phyloP scores from a whole-genome alignment of 345 rosid genomes.

The Gossypium raimondii region DNA sequence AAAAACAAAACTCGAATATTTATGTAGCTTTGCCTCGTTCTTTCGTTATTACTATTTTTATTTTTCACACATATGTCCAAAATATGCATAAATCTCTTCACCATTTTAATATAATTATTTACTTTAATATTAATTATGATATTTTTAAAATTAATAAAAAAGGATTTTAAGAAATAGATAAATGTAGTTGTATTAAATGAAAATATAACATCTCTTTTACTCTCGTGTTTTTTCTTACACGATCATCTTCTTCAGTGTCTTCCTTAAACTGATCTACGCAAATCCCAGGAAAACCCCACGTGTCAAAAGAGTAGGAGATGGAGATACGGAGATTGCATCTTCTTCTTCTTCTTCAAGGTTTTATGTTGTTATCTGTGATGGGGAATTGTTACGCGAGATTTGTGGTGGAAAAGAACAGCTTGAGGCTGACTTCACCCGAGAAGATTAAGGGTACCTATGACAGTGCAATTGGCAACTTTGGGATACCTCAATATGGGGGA shows the following conservation, averaged over 20 bases:
- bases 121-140: too few relatives aligned
- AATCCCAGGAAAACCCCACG: neutral
- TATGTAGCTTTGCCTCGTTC: too few relatives aligned
- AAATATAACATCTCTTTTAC: neutral
- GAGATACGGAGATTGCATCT: conserved; percentile 23
- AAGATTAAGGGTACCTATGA: conserved; percentile 79
- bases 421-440: conserved; percentile 81
- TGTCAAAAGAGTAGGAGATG: conserved; percentile 12
- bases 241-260: neutral
- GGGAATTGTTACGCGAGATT: conserved; percentile 42
- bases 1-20: too few relatives aligned
- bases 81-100: too few relatives aligned
- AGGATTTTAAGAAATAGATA: too few relatives aligned
- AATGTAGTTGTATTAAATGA: too few relatives aligned
- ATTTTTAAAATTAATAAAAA: too few relatives aligned
- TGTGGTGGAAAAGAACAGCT: conserved; percentile 95
- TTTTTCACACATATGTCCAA: too few relatives aligned
- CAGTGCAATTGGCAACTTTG: conserved; percentile 95
- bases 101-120: too few relatives aligned
- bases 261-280: neutral
- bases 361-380: conserved; percentile 26
- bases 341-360: conserved; percentile 26
- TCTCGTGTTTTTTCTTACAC: neutral
- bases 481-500: conserved; percentile 98
- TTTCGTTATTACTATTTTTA: too few relatives aligned